Evolutionary conservation across 169 alveolate species (phyloP).

Genomic region (Plasmodium yoelii): DNA sequence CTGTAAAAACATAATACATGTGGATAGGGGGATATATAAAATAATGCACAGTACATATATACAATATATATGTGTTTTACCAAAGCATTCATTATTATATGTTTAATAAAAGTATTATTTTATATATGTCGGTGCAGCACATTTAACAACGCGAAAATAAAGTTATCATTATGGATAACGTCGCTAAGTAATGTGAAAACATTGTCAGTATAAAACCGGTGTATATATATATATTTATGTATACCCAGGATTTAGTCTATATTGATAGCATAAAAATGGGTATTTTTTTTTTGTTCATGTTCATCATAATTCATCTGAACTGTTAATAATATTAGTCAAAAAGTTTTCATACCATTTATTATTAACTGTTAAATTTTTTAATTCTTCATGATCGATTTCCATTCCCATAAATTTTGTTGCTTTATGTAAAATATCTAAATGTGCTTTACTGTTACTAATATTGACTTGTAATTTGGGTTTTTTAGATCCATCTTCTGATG

Average conservation of each 20-base stretch:
- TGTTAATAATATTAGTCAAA: conserved; percentile 44
- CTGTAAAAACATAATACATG: too few relatives aligned
- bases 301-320: conserved; percentile 65
- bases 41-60: too few relatives aligned
- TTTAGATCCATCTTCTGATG: conserved; percentile 17
- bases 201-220: neutral
- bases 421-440: conserved; percentile 66
- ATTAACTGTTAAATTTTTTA: conserved; percentile 44
- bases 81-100: too few relatives aligned
- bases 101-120: too few relatives aligned
- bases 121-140: too few relatives aligned
- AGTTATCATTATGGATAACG: too few relatives aligned
- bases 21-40: too few relatives aligned
- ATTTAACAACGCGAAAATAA: too few relatives aligned
- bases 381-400: conserved; percentile 53
- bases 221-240: conserved; percentile 1
- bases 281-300: neutral
- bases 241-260: neutral
- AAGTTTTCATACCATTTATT: conserved; percentile 73
- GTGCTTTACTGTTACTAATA: conserved; percentile 45
- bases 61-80: too few relatives aligned
- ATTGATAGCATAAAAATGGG: too few relatives aligned
- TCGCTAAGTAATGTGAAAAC: too few relatives aligned
- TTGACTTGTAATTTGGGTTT: conserved; percentile 64
- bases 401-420: conserved; percentile 75